Base-by-base conservation (phyloP, 305 asterid species). In the Petunia hybrid region DNA sequence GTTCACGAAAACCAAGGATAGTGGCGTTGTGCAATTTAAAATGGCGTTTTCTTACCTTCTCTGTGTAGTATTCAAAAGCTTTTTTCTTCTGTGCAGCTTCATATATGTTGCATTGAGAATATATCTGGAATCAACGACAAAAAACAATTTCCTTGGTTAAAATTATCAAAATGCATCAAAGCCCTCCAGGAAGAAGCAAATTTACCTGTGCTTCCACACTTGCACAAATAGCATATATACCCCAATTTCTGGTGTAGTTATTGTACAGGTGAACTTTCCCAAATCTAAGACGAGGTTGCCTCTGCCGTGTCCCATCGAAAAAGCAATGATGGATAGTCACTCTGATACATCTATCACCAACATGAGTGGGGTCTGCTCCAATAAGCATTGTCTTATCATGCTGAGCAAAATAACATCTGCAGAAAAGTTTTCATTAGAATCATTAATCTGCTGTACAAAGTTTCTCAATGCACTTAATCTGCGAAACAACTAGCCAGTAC, bases 301-400 rank as follows among this genome's bases (percentile, higher is more conserved):
- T 80, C 83, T 95, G 99, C 35, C 90, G 84, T 2, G 98, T 93
- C 71, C 98, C 98, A 70, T 95, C 93, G 16, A 95, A 95, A 88
- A 95, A 93, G 69, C 99, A 93, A 81, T 95, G 99, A 88, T 95
- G 99, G 74, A 95, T 90, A 10, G 98, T 95, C 36, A 93, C 95
- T 22, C 90, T 81, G 4, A 95, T 93, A 85, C 94, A 86, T 82
- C 98, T 83, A 64, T 95, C 99, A 0, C 86, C 89, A 4, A 83
- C 80, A 80, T 91, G 77, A 10, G 93, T 89, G 59, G 98, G 85
- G 78, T 93, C 98, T 2, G 91, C 94, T 35, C 99, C 99, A 1
- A 95, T 91, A n/a, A 95, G 95, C 74, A 95, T 77, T 0, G 99
- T 90, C 61, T 95, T 95, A 85, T 95, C 86, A 42, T 95, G 99